Conservation (phyloP, 495 filamentous ascomycete species). For the Aspergillus sclerotiicarbonarius region DNA sequence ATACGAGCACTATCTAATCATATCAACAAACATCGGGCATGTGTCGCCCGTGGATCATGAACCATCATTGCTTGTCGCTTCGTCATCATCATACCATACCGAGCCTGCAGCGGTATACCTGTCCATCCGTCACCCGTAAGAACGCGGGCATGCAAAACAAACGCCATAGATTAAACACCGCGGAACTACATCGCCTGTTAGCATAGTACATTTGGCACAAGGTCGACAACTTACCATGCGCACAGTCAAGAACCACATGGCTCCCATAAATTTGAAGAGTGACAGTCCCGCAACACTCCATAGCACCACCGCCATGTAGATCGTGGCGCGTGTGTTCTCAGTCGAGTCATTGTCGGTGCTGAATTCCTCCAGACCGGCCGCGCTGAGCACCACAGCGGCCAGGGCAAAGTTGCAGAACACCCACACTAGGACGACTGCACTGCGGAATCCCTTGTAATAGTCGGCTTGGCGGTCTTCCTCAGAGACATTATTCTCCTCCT, state of each 20-base stretch:
- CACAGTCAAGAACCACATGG: conserved; percentile 92
- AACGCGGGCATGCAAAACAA: neutral
- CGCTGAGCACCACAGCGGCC: conserved; percentile 79
- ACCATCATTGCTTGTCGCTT: neutral
- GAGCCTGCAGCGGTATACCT: conserved; percentile 6
- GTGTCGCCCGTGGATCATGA: neutral
- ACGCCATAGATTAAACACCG: conserved; percentile 39
- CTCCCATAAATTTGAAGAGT: conserved; percentile 86
- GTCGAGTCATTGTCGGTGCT: conserved; percentile 42
- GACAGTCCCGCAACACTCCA: conserved; percentile 89
- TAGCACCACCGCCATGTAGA: conserved; percentile 88
- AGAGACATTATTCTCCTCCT: conserved; percentile 59
- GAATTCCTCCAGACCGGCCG: conserved; percentile 74
- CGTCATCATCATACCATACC: conserved; percentile 1
- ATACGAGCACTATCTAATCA: neutral
- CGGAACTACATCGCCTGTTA: conserved; percentile 42
- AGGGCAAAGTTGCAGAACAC: conserved; percentile 95
- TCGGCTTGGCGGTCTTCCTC: conserved; percentile 87
- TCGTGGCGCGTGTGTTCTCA: conserved; percentile 54
- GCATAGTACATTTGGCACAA: neutral
- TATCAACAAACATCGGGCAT: neutral
- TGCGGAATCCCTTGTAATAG: conserved; percentile 96
- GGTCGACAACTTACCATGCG: conserved; percentile 58
- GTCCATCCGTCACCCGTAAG: conserved; percentile 1
- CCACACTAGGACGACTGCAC: conserved; percentile 88